Evolutionary conservation across 768 basidiomycete species (phyloP).

Genomic region (Trametopsis cervina): DNA sequence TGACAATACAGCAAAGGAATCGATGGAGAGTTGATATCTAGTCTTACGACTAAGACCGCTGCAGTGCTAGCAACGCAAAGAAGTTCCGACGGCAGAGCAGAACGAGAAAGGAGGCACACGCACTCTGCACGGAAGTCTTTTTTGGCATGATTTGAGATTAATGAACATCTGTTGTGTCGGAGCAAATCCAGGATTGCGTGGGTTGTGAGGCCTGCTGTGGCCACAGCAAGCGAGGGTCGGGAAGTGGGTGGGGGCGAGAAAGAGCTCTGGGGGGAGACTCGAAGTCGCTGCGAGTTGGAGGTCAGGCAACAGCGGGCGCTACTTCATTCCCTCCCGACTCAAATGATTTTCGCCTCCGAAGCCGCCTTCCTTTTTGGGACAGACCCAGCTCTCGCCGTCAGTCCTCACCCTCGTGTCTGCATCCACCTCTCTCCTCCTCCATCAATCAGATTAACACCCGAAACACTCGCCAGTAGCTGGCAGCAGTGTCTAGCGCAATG

Average conservation of each 20-base stretch:
- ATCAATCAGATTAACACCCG: not conserved
- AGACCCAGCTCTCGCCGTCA: not conserved
- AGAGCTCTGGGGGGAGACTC: slow-evolving; percentile 10
- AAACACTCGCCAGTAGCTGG: too few relatives aligned
- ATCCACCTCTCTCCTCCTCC: not conserved
- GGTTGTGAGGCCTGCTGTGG: slow-evolving; percentile 4
- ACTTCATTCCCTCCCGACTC: slow-evolving; percentile 6
- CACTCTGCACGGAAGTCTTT: slow-evolving; percentile 18
- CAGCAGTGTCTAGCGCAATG: too few relatives aligned
- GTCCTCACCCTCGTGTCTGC: not conserved
- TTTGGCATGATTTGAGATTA: slow-evolving; percentile 18
- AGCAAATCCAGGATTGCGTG: slow-evolving; percentile 19
- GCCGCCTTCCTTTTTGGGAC: slow-evolving; percentile 1
- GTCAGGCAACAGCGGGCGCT: not conserved
- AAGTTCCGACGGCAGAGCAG: too few relatives aligned
- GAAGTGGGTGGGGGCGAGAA: slow-evolving; percentile 12
- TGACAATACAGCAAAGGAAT: too few relatives aligned
- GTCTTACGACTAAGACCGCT: not conserved
- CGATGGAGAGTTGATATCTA: too few relatives aligned
- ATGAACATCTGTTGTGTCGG: slow-evolving; percentile 16
- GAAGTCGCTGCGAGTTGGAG: slow-evolving; percentile 1
- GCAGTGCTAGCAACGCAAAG: not conserved
- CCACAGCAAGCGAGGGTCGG: slow-evolving; percentile 3
- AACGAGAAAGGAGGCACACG: slow-evolving; percentile 5
- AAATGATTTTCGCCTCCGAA: slow-evolving; percentile 9